A percentile compares a stretch with the other conserved stretches of the same genome.
phyloP scores from a whole-genome alignment of 164 flowering plant genomes.

The Kalanchoe fedtschenkoi region DNA sequence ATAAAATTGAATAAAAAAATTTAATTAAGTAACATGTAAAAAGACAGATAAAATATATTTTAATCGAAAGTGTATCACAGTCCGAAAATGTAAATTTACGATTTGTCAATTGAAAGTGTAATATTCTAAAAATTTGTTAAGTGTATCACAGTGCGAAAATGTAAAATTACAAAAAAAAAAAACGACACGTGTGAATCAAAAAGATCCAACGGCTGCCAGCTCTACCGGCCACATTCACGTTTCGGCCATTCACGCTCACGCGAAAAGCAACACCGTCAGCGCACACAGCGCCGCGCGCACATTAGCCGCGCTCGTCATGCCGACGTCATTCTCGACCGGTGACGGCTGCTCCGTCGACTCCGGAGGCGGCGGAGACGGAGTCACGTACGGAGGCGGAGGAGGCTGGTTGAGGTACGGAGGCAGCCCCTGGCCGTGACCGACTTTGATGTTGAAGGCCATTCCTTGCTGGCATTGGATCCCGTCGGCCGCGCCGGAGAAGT shows the following conservation, averaged over 20 bases:
- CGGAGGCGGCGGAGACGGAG: conserved; percentile 24
- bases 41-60: no score
- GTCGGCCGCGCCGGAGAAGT: conserved; percentile 60
- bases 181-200: no score
- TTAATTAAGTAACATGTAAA: no score
- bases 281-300: not conserved
- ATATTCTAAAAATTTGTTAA: no score
- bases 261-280: not conserved
- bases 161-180: no score
- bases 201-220: no score
- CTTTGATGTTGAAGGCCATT: conserved; percentile 56
- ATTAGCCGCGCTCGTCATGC: not conserved
- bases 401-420: conserved; percentile 83
- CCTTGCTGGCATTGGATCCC: conserved; percentile 60
- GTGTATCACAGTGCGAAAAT: no score
- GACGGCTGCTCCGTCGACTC: conserved; percentile 3
- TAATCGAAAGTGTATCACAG: no score
- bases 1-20: no score
- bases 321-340: not conserved
- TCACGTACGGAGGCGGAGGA: conserved; percentile 59
- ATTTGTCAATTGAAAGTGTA: no score
- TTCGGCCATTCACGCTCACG: not conserved
- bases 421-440: conserved; percentile 52
- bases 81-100: no score
- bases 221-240: no score